Conservation (phyloP, 2,329 filamentous ascomycete genomes). For the Tolypocladium cylindrosporum region DNA sequence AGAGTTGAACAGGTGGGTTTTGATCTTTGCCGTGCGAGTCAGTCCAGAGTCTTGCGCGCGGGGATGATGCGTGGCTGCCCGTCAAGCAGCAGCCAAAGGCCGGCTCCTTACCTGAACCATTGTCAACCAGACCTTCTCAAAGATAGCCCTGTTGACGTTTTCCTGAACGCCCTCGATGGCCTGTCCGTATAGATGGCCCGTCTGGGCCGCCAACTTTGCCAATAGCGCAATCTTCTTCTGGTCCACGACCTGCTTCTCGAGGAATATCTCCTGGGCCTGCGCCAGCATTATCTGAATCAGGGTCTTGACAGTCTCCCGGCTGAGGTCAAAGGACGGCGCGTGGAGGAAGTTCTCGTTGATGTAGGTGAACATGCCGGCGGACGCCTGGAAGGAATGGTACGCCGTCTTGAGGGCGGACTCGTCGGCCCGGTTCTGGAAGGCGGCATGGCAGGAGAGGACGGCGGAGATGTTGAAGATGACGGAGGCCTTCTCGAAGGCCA, state of each 20-base stretch:
- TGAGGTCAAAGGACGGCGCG: slow-evolving; percentile 91
- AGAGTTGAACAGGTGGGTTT: slow-evolving; percentile 73
- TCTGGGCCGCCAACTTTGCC: slow-evolving; percentile 87
- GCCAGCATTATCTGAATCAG: slow-evolving; percentile 88
- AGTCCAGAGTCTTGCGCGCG: neutral
- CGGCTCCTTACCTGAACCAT: slow-evolving; percentile 57
- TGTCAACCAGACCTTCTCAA: slow-evolving; percentile 87
- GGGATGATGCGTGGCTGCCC: neutral
- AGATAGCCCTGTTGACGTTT: slow-evolving; percentile 81
- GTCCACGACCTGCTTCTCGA: slow-evolving; percentile 91
- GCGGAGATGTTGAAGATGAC: slow-evolving; percentile 99
- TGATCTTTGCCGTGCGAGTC: slow-evolving; percentile 39
- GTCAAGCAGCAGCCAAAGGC: neutral
- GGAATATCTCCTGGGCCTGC: slow-evolving; percentile 92
- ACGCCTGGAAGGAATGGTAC: slow-evolving; percentile 96
- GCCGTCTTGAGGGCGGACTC: slow-evolving; percentile 90
- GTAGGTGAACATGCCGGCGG: slow-evolving; percentile 98
- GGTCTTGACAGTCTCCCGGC: slow-evolving; percentile 89
- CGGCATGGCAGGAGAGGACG: slow-evolving; percentile 90
- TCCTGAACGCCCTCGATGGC: slow-evolving; percentile 86
- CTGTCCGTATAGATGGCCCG: slow-evolving; percentile 78
- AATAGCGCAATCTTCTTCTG: slow-evolving; percentile 86
- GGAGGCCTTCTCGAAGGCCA: slow-evolving; percentile 96
- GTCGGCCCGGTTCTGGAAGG: slow-evolving; percentile 82
- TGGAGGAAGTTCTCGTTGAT: slow-evolving; percentile 99